Percentiles rank a stretch among this genome's conserved stretches.
These are phyloP conservation scores for Trichosporon asahii DNA, from an alignment of 1,284 basidiomycete species.

Conservation along the genomic window DNA sequence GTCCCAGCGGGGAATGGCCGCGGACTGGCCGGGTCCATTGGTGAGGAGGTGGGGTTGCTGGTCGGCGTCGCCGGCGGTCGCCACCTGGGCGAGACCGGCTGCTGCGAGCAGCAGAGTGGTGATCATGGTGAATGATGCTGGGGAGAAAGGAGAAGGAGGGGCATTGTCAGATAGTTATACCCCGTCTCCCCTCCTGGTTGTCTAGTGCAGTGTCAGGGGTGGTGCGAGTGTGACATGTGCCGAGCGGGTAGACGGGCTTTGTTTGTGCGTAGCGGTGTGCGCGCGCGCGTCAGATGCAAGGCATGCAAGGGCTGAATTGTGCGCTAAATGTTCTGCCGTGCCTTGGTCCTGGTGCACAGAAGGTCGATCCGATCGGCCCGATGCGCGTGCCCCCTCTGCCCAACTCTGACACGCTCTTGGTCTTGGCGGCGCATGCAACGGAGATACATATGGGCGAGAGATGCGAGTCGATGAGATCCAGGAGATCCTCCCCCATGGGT, in stretches of 20 bases:
- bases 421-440: not conserved
- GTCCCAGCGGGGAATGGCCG: not conserved
- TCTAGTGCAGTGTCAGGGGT: too few species aligned
- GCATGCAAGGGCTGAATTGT: constrained; percentile 5
- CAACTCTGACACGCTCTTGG: not conserved
- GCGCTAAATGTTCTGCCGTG: not conserved
- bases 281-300: not conserved
- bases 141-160: not conserved
- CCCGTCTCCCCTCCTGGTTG: too few species aligned
- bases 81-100: not conserved
- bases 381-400: too few species aligned
- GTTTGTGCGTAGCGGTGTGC: not conserved
- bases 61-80: not conserved
- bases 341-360: not conserved
- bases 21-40: not conserved
- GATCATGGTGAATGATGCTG: constrained; percentile 1
- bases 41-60: not conserved
- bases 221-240: not conserved
- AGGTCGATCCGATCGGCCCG: not conserved
- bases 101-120: not conserved
- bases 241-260: not conserved
- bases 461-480: too few species aligned
- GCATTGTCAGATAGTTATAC: not conserved
- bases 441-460: not conserved
- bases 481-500: too few species aligned